Conservation (phyloP, 441 rosid genomes). For the Croton setiger region DNA sequence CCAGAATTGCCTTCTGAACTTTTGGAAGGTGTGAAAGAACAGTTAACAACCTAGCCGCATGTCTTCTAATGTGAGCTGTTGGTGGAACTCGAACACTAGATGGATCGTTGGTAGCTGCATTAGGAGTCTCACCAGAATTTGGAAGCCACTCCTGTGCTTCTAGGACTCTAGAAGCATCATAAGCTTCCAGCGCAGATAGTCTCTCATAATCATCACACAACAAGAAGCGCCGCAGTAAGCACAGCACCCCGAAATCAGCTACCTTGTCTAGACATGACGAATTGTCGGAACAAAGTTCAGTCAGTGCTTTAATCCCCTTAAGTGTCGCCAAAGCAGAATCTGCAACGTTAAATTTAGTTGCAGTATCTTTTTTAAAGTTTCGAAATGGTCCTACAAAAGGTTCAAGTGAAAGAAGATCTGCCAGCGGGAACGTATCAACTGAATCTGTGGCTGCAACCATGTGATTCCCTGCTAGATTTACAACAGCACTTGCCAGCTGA, state of each 20-base stretch:
- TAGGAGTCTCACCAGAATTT: slow-evolving; percentile 44
- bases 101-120: slow-evolving; percentile 38
- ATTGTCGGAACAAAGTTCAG: slow-evolving; percentile 76
- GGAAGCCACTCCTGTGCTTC: slow-evolving; percentile 53
- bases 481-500: slow-evolving; percentile 79
- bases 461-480: slow-evolving; percentile 70
- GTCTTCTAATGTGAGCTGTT: slow-evolving; percentile 84
- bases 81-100: slow-evolving; percentile 84
- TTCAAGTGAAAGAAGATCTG: slow-evolving; percentile 85
- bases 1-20: slow-evolving; percentile 63
- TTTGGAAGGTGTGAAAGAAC: slow-evolving; percentile 78
- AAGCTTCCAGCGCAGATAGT: slow-evolving; percentile 85
- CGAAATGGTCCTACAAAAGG: slow-evolving; percentile 68
- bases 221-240: slow-evolving; percentile 81
- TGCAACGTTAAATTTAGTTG: slow-evolving; percentile 63
- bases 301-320: slow-evolving; percentile 79
- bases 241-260: slow-evolving; percentile 63
- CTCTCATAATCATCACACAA: slow-evolving; percentile 91
- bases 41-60: slow-evolving; percentile 86
- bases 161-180: slow-evolving; percentile 78
- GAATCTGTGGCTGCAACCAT: slow-evolving; percentile 43
- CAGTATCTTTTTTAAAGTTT: slow-evolving; percentile 63
- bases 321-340: slow-evolving; percentile 93
- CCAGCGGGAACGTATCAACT: slow-evolving; percentile 53
- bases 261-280: slow-evolving; percentile 62